Percentiles rank a stretch among this genome's conserved stretches.
Conservation (phyloP, 2,329 filamentous ascomycete genomes). For the Cercospora citrullina region DNA sequence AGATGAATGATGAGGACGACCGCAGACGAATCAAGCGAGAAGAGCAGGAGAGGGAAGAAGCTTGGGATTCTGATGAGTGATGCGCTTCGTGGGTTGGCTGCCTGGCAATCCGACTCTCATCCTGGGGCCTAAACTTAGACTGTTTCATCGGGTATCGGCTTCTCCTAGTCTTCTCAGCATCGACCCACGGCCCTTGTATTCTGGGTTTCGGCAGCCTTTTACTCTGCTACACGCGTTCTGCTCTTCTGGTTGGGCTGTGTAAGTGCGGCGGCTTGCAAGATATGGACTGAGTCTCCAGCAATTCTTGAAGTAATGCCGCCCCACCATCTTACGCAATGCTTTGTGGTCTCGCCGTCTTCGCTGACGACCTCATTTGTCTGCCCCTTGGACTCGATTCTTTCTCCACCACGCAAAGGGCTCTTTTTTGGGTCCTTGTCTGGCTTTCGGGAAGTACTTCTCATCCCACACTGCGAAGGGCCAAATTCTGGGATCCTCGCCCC, state of each 20-base stretch:
- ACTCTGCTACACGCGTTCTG: neutral
- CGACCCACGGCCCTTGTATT: too few species aligned
- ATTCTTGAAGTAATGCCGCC: neutral
- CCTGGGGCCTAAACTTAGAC: too few species aligned
- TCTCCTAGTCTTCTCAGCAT: neutral
- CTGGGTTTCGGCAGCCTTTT: neutral
- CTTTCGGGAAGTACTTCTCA: too few species aligned
- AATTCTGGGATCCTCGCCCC: too few species aligned
- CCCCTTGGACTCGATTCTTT: neutral
- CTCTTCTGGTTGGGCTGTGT: neutral
- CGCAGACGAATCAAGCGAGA: constrained; percentile 35
- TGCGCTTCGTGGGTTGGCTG: neutral
- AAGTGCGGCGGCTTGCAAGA: neutral
- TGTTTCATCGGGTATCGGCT: too few species aligned
- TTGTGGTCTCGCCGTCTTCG: neutral
- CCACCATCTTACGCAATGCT: neutral
- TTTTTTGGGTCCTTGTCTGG: too few species aligned
- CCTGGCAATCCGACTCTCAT: neutral
- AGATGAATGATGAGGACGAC: constrained; percentile 51
- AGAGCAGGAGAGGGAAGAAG: constrained; percentile 41
- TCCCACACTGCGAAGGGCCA: too few species aligned
- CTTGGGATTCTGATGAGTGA: constrained; percentile 50
- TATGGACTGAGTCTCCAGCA: neutral
- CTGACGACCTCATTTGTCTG: neutral
- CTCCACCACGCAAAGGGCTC: neutral